These are phyloP conservation scores for Penstemon davidsonii DNA, from an alignment of 257 asterid species.

Conservation along the genomic window DNA sequence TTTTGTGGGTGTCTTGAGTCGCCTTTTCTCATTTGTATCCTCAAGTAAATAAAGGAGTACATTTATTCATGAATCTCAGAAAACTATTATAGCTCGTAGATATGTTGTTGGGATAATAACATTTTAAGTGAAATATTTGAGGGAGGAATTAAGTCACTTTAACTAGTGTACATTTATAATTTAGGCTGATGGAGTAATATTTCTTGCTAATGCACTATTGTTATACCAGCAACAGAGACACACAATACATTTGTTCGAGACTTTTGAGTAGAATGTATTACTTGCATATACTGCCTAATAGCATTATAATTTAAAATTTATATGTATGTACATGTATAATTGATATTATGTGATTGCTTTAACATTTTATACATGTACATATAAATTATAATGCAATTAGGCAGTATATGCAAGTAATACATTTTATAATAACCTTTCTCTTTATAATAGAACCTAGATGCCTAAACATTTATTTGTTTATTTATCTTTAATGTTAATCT, in stretches of 20 bases:
- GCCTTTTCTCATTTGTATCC: not conserved
- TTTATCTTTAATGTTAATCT: not conserved
- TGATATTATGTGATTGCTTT: no score
- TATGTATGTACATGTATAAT: no score
- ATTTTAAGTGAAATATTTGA: not conserved
- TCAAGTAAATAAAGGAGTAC: constrained; percentile 5
- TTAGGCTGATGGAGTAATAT: not conserved
- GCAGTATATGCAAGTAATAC: no score
- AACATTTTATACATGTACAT: no score
- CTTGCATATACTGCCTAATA: no score
- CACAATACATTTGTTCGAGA: no score
- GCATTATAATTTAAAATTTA: not conserved
- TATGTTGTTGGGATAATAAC: not conserved
- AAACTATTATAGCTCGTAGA: constrained; percentile 11
- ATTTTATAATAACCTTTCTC: no score
- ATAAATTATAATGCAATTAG: no score
- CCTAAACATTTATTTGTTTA: not conserved
- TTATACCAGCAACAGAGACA: no score
- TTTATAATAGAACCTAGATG: no score
- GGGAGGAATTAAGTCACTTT: constrained; percentile 16
- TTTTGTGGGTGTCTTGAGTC: not conserved
- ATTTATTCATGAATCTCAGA: not conserved
- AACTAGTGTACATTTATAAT: not conserved
- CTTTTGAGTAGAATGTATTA: no score
- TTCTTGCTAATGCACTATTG: constrained; percentile 2